Conservation (phyloP, 108 stramenopile species). For the Aureococcus anophagefferens region DNA sequence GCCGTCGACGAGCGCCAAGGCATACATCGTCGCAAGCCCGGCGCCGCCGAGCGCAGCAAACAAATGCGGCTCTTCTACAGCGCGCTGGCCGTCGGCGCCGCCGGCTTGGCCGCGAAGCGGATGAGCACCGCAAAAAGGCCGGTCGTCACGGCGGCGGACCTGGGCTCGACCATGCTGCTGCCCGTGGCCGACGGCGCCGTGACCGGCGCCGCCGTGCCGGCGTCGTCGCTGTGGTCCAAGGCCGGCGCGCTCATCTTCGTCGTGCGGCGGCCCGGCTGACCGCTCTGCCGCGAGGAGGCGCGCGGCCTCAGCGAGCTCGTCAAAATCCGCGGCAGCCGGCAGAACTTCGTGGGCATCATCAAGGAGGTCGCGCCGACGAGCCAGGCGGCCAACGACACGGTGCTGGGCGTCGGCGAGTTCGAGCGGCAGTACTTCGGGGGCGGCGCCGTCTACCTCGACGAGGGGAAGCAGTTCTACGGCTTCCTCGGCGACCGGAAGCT, state of each 20-base stretch:
- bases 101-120: no score
- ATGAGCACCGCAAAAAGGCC: no score
- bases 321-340: slow-evolving; percentile 5
- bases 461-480: slow-evolving; percentile 48
- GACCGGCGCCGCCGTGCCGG: neutral
- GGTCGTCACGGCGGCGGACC: neutral
- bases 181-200: neutral
- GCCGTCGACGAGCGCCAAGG: no score
- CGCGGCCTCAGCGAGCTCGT: slow-evolving; percentile 54
- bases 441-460: slow-evolving; percentile 56
- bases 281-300: slow-evolving; percentile 72
- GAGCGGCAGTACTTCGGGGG: slow-evolving; percentile 40
- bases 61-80: no score
- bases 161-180: neutral
- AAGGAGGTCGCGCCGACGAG: slow-evolving; percentile 57
- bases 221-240: neutral
- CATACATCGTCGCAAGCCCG: no score
- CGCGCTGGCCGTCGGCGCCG: no score
- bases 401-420: slow-evolving; percentile 53
- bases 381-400: slow-evolving; percentile 51
- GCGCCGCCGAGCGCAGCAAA: no score
- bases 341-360: slow-evolving; percentile 26
- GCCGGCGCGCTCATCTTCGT: slow-evolving; percentile 12
- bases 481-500: slow-evolving; percentile 51
- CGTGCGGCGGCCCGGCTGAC: slow-evolving; percentile 50